Evolutionary conservation across 202 grass and related monocot genomes (phyloP).

Genomic region (Panicum virgatum): DNA sequence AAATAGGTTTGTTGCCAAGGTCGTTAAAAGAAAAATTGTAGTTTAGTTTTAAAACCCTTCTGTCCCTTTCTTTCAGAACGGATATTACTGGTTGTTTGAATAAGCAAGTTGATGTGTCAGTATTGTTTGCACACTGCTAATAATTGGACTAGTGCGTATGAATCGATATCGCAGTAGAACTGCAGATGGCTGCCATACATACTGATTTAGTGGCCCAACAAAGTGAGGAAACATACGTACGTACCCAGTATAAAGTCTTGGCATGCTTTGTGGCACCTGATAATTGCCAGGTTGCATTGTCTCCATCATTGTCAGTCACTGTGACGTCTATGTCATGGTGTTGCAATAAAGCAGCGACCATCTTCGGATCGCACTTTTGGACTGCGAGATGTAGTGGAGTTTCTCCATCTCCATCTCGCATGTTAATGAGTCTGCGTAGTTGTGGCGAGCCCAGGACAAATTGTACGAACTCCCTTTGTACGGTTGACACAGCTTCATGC

Average conservation of each 20-base stretch:
- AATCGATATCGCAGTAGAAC: no score
- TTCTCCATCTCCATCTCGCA: background rate
- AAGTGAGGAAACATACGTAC: background rate
- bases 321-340: slow-evolving; percentile 4
- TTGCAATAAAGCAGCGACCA: slow-evolving; percentile 30
- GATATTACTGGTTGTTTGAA: no score
- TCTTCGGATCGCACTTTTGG: background rate
- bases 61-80: background rate
- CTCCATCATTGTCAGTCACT: background rate
- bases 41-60: background rate
- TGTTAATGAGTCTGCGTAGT: background rate
- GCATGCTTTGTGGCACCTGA: background rate
- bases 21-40: no score
- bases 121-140: no score
- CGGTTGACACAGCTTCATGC: rapidly evolving
- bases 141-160: no score
- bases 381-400: background rate
- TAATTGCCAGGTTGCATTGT: background rate
- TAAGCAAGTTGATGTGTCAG: no score
- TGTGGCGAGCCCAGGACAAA: background rate
- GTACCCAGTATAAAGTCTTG: slow-evolving; percentile 47
- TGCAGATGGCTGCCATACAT: no score
- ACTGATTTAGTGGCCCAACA: background rate
- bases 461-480: background rate
- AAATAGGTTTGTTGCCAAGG: no score